A percentile compares a stretch with the other conserved stretches of the same genome.
These are phyloP conservation scores for Tetrahymena malaccensis DNA, from an alignment of 73 alveolate species.

Conservation along the genomic window DNA sequence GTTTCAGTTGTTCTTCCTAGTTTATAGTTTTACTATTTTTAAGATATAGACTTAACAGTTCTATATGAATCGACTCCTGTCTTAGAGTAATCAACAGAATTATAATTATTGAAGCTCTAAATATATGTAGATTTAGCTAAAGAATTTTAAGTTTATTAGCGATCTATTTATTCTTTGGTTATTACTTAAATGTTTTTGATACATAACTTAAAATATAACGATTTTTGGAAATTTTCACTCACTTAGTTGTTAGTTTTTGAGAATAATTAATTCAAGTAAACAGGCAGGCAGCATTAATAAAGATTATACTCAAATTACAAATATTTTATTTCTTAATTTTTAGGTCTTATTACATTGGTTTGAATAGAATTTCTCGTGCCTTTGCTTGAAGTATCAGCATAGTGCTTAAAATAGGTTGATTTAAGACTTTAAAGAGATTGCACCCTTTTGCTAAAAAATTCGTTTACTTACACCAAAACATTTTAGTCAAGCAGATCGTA, in stretches of 20 bases:
- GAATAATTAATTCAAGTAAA: background rate
- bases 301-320: background rate
- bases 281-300: background rate
- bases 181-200: background rate
- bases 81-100: background rate
- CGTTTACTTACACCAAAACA: background rate
- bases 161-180: background rate
- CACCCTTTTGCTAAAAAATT: background rate
- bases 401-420: background rate
- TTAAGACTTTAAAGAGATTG: background rate
- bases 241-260: background rate
- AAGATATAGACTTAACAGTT: background rate
- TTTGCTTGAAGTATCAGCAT: background rate
- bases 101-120: background rate
- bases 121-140: background rate
- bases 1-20: background rate
- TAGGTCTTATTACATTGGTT: background rate
- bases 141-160: background rate
- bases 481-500: background rate
- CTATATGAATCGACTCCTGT: background rate
- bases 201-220: background rate
- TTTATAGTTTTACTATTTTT: background rate
- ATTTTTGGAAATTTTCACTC: background rate
- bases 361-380: background rate
- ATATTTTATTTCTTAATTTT: background rate